Evolutionary conservation across 257 asterid species (phyloP).

Genomic region (Solanum chaucha): DNA sequence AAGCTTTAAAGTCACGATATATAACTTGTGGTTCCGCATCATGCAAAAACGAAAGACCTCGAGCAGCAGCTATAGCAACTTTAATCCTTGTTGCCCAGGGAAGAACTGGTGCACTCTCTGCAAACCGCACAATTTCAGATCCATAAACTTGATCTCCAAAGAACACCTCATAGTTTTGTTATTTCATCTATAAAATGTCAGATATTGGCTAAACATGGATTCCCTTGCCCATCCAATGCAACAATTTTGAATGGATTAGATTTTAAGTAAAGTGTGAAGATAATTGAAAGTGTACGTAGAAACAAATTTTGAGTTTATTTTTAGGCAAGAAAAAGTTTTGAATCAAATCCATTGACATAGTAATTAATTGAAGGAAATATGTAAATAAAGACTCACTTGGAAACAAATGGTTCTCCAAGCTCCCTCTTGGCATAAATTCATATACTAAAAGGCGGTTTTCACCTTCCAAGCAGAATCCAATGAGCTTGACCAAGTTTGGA

Average conservation of each 20-base stretch:
- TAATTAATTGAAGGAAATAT: too few species aligned
- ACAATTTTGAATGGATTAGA: not conserved
- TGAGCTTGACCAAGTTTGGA: slow-evolving; percentile 29
- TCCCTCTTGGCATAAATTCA: slow-evolving; percentile 33
- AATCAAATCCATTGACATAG: not conserved
- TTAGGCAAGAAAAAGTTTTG: not conserved
- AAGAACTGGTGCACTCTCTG: slow-evolving; percentile 15
- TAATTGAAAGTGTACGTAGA: not conserved
- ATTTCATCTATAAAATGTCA: not conserved
- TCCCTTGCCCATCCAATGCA: not conserved
- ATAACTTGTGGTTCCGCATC: slow-evolving; percentile 27
- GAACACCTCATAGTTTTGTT: not conserved
- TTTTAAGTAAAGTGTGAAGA: not conserved
- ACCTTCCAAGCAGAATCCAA: slow-evolving; percentile 34
- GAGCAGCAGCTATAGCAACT: slow-evolving; percentile 31
- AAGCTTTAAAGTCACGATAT: slow-evolving; percentile 39
- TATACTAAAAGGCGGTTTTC: slow-evolving; percentile 28
- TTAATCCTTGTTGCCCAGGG: slow-evolving; percentile 35
- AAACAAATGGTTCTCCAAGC: slow-evolving; percentile 29
- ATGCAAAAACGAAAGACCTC: slow-evolving; percentile 31
- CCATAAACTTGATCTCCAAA: not conserved
- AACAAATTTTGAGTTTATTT: not conserved
- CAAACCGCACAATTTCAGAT: not conserved
- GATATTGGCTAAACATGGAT: not conserved
- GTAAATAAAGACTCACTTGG: slow-evolving; percentile 5